phyloP scores from a whole-genome alignment of 768 basidiomycete species.

The Lentinula raphanica region DNA sequence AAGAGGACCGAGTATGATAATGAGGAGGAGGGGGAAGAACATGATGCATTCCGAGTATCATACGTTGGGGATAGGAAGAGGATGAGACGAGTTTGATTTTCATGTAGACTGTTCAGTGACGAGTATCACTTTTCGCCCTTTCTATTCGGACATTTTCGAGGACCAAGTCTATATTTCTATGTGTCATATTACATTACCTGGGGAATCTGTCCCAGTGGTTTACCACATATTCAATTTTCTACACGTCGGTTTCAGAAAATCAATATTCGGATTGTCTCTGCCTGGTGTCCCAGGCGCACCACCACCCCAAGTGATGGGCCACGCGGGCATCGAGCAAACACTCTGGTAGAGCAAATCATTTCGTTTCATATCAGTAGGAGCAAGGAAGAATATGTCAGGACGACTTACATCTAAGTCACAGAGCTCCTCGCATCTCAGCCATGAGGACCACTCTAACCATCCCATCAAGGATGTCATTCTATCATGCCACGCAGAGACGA shows the following conservation, averaged over 20 bases:
- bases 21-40: neutral
- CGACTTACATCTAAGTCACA: slow-evolving; percentile 14
- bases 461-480: slow-evolving; percentile 9
- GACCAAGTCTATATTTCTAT: neutral
- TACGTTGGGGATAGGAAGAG: neutral
- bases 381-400: neutral
- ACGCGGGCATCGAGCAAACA: slow-evolving; percentile 17
- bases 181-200: neutral
- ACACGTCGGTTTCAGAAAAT: neutral
- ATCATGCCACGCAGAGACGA: slow-evolving; percentile 8
- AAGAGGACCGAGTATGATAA: too few species aligned
- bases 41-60: neutral
- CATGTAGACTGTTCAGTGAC: too few species aligned
- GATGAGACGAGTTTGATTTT: neutral
- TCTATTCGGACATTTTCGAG: neutral
- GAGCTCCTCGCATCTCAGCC: slow-evolving; percentile 16
- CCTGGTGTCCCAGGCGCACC: slow-evolving; percentile 6
- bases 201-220: neutral
- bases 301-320: slow-evolving; percentile 16
- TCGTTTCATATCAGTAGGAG: neutral
- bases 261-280: neutral
- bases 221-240: neutral
- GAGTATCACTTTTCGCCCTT: neutral
- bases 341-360: slow-evolving; percentile 7
- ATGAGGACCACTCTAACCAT: slow-evolving; percentile 16